Evolutionary conservation across 805 yeast genomes (phyloP), one percentile per base, ranked within the genome.

Genomic region (Torulaspora microellipsoides): DNA sequence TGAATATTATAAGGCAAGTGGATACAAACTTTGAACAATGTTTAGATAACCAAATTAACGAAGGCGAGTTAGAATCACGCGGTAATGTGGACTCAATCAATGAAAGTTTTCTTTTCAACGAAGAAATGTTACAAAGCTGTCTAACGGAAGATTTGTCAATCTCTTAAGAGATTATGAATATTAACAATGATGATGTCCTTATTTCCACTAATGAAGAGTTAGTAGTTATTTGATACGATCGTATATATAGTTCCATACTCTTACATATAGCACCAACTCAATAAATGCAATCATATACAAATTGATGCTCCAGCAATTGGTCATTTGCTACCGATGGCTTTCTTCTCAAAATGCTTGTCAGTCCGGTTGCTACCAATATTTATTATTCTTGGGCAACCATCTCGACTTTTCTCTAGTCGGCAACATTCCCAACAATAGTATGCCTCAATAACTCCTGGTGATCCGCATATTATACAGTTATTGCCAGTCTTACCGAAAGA

Each of bases 391-490:
- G 97, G 97, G 67, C 98, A 90, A 0, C 98, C 98, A 61, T 90
- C 96, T 34, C 95, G 69, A 58, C 85, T 87, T 56, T 79, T 80
- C 58, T 89, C 97, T 32, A 77, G 58, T 38, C 77, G 59, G 4
- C 88, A 90, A 63, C 98, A 90, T 59, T 88, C 95, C 50, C 77
- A 72, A 58, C 98, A 90, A 62, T 86, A 91, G 55, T 71, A 84
- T 0, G 96, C 95, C 45, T 81, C 84, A 11, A 75, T 73, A 8
- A 75, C 74, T 5, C 89, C 87, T 10, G 50, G 46, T 3, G 52
- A 51, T 15, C 86, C 84, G 66, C 98, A 90, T 15, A 89, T 68
- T n/a, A 90, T 79, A 61, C 98, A 90, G 48, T 75, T 76, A 14
- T 73, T 76, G 1, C 72, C 73, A 34, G 68, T 62, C 44, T 80